Evolutionary conservation across 2,329 filamentous ascomycete species (phyloP).

Genomic region (Botrytis pseudocinerea): DNA sequence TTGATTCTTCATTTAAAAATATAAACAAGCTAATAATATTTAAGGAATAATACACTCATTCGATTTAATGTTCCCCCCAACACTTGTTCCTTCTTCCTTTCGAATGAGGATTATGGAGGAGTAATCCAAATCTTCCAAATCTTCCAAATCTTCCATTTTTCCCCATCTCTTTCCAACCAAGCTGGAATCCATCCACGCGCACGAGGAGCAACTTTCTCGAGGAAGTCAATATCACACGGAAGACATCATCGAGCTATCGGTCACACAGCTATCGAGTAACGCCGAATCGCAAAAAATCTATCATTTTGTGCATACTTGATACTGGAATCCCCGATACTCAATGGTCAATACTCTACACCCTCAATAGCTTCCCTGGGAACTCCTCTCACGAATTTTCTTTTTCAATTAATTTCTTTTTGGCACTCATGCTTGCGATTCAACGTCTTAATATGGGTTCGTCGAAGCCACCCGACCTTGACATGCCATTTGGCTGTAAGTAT

Average conservation of each 20-base stretch:
- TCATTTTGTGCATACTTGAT: neutral
- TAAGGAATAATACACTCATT: neutral
- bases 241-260: neutral
- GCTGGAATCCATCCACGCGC: neutral
- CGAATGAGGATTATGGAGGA: neutral
- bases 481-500: slow-evolving; percentile 68
- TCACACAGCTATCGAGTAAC: slow-evolving; percentile 8
- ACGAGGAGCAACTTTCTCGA: neutral
- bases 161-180: neutral
- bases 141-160: neutral
- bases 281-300: neutral
- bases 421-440: slow-evolving; percentile 57
- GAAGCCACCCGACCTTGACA: slow-evolving; percentile 55
- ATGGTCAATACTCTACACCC: neutral
- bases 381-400: neutral
- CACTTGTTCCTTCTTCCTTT: neutral
- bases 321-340: neutral
- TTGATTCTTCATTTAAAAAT: neutral
- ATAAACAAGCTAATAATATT: neutral
- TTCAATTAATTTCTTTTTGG: neutral
- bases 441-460: slow-evolving; percentile 60
- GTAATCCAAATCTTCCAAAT: neutral
- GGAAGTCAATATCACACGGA: neutral
- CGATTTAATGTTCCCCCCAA: neutral
- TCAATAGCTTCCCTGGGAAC: neutral